These are phyloP conservation scores for Linnemannia zychae DNA, from an alignment of 192 early-diverging fungal genomes.

Conservation along the genomic window DNA sequence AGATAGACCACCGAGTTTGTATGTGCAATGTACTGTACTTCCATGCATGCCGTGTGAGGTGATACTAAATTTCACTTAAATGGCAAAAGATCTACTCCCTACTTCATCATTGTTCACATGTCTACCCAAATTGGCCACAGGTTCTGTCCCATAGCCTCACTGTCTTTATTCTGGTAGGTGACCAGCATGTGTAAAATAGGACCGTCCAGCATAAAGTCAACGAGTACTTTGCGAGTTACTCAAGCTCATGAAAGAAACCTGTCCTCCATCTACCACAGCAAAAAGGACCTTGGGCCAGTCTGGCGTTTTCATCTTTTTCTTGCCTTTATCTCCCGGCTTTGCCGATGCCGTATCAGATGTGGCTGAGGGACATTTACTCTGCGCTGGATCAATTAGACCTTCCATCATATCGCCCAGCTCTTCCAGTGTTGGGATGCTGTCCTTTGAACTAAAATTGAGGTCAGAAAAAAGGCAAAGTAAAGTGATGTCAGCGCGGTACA, in stretches of 20 bases:
- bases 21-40: no score
- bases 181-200: no score
- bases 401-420: constrained; percentile 16
- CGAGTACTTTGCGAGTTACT: constrained; percentile 25
- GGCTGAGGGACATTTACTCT: background rate
- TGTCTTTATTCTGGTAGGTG: no score
- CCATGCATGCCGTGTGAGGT: no score
- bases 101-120: no score
- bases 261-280: constrained; percentile 45
- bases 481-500: background rate
- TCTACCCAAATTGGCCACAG: no score
- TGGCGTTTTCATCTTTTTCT: constrained; percentile 8
- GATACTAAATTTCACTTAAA: no score
- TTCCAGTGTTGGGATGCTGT: constrained; percentile 4
- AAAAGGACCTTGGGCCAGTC: constrained; percentile 45
- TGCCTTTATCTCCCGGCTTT: constrained; percentile 4
- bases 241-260: constrained; percentile 43
- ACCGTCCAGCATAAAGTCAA: no score
- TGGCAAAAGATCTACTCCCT: no score
- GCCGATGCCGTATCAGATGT: background rate
- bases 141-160: no score
- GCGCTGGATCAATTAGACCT: constrained; percentile 14
- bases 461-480: background rate
- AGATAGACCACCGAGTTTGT: no score
- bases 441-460: background rate